Evolutionary conservation across 495 filamentous ascomycete species (phyloP), one percentile per base, ranked within the genome.

Genomic region (Pyrenopolyporus hunteri): DNA sequence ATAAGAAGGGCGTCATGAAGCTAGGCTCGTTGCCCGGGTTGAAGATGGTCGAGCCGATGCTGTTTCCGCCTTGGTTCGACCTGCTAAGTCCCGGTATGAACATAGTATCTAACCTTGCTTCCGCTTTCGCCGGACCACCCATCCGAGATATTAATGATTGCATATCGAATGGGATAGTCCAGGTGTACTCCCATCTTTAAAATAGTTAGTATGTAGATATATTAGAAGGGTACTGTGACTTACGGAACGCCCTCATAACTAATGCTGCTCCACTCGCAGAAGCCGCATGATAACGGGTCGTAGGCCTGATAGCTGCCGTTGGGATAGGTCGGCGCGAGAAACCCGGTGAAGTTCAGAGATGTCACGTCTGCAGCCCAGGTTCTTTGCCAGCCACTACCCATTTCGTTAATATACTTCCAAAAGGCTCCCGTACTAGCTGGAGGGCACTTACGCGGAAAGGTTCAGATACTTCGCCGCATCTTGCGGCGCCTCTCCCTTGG

Each of bases 1-100:
- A 90, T 1, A 89, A 77, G 66, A 88, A 91, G 0, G 86, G 86
- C 4, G 82, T 78, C 20, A 82, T 82, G 72, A 91, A 90, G 28
- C 77, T 76, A 29, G 86, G 87, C 66, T 90, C 85, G 57, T 90
- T 89, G 1, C 82, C 83, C 0, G 83, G 76, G 67, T 88, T 81
- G 64, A 80, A 87, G 40, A 88, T 81, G 6, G 63, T 64, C 7
- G 61, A 39, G 2, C 63, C 67, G 7, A 48, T 48, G 43, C 49
- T 49, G 16, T 70, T 70, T 14, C 53, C 64, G 19, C 64, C 64
- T 35, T 59, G 59, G n/a, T 67, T 35, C 5, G 53, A 57, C 5
- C 50, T 6, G n/a, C 47, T 50, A 16, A 81, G 77, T 6, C 74
- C 77, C 3, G 82, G 74, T 75, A 81, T 65, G 76, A 84, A 83